A percentile compares a stretch with the other conserved stretches of the same genome.
Conservation (phyloP, 176 grass and related monocot species). For the Carex parvula region DNA sequence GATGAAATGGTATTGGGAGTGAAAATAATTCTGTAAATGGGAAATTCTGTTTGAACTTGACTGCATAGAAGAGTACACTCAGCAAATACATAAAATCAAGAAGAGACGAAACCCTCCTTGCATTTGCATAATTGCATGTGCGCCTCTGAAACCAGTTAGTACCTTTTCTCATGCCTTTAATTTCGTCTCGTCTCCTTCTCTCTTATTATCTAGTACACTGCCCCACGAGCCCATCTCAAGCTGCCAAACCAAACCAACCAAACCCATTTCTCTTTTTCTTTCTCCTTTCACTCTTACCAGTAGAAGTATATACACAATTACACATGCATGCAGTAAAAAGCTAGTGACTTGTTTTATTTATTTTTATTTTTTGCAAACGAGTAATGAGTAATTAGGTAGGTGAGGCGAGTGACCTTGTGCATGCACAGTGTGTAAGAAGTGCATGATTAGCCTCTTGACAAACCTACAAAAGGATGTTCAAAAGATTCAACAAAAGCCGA, state of each 20-base stretch:
- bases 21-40: too few relatives aligned
- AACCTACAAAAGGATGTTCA: slow-evolving; percentile 1
- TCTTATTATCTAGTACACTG: not conserved
- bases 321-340: slow-evolving; percentile 14
- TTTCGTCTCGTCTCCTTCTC: slow-evolving; percentile 3
- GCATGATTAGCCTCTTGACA: slow-evolving; percentile 13
- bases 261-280: not conserved
- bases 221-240: slow-evolving; percentile 25
- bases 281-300: not conserved
- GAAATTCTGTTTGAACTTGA: too few relatives aligned
- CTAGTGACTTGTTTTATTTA: too few relatives aligned
- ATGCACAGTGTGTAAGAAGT: not conserved
- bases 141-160: slow-evolving; percentile 11
- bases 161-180: slow-evolving; percentile 19
- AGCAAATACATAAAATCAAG: not conserved
- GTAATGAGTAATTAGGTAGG: too few relatives aligned
- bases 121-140: not conserved
- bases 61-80: not conserved
- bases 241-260: not conserved
- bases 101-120: not conserved
- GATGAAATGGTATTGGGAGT: too few relatives aligned
- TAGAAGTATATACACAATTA: not conserved
- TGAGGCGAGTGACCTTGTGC: not conserved
- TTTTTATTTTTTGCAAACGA: too few relatives aligned
- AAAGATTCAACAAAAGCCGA: slow-evolving; percentile 22